phyloP scores from a whole-genome alignment of 805 yeast species.

The Candida sakaeoensis region DNA sequence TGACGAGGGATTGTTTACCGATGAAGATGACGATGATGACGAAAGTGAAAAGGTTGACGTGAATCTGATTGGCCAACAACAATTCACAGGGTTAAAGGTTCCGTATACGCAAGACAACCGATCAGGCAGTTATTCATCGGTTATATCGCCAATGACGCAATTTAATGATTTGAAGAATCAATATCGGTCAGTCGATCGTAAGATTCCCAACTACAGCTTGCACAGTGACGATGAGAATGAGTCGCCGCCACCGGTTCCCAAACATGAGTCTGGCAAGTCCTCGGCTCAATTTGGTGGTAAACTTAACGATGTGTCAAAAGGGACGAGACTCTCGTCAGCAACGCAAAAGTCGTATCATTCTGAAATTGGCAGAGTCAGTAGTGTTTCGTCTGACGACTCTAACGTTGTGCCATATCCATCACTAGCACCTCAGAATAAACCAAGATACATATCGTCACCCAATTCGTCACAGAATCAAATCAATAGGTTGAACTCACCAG shows the following conservation, averaged over 20 bases:
- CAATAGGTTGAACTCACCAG: constrained; percentile 10
- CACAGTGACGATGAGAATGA: constrained; percentile 10
- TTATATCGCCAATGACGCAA: constrained; percentile 42
- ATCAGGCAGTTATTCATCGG: constrained; percentile 34
- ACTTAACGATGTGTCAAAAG: constrained; percentile 16
- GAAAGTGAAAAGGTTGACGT: constrained; percentile 19
- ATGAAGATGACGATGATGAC: constrained; percentile 21
- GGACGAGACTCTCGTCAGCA: constrained; percentile 10
- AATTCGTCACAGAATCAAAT: constrained; percentile 25
- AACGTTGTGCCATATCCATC: constrained; percentile 7
- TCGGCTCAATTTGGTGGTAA: constrained; percentile 9
- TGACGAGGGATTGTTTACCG: constrained; percentile 36
- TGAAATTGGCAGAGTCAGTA: constrained; percentile 21
- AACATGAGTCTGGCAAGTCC: constrained; percentile 11
- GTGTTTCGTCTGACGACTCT: constrained; percentile 12
- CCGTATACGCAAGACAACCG: constrained; percentile 24
- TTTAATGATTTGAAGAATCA: constrained; percentile 40
- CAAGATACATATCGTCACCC: constrained; percentile 31
- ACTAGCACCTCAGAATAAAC: constrained; percentile 16
- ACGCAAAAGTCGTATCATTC: constrained; percentile 21
- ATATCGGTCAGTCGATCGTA: constrained; percentile 20
- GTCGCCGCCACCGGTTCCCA: constrained; percentile 25
- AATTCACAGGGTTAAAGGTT: constrained; percentile 18
- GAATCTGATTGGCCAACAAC: constrained; percentile 16
- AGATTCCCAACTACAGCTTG: constrained; percentile 4